Conservation (phyloP, 2,329 filamentous ascomycete genomes). For the Aureobasidium vineae region DNA sequence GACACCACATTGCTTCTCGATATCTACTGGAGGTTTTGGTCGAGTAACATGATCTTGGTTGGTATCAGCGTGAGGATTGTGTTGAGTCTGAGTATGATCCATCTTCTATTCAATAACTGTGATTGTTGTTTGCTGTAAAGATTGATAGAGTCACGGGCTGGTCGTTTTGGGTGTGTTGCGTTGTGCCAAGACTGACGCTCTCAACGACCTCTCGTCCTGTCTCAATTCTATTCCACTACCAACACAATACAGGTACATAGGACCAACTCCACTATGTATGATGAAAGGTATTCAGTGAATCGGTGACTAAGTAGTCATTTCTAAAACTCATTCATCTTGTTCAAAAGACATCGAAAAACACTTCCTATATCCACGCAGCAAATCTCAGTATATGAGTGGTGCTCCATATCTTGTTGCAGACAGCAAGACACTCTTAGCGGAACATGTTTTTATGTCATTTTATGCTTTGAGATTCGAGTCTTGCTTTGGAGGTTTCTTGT, state of each 20-base stretch:
- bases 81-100: neutral
- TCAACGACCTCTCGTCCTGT: neutral
- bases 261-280: neutral
- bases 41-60: constrained; percentile 65
- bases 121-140: neutral
- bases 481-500: neutral
- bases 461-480: neutral
- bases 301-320: neutral
- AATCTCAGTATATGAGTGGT: neutral
- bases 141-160: neutral
- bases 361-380: no score
- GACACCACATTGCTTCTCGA: constrained; percentile 89
- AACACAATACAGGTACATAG: neutral
- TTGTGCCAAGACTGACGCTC: constrained; percentile 1
- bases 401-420: neutral
- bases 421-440: neutral
- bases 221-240: neutral
- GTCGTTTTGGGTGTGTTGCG: neutral
- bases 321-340: no score
- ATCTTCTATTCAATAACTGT: neutral
- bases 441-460: neutral
- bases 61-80: neutral
- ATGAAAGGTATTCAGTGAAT: neutral
- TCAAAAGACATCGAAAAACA: no score
- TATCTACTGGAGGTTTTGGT: constrained; percentile 85